A percentile compares a stretch with the other conserved stretches of the same genome.
Evolutionary conservation across 768 basidiomycete species (phyloP).

Genomic region (Boletus coccyginus): DNA sequence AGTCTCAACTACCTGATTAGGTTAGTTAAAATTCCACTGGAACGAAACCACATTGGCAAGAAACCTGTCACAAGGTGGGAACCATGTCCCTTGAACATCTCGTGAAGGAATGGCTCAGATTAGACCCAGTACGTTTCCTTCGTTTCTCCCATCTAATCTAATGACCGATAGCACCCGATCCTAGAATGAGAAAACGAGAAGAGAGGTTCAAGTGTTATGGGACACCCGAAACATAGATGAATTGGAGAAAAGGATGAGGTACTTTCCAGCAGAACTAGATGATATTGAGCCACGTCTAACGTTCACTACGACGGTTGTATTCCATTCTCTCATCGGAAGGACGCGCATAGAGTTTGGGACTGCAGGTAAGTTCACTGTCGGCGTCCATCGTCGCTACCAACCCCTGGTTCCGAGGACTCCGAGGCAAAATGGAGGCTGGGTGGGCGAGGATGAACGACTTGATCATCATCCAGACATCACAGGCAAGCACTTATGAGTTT

Average conservation of each 20-base stretch:
- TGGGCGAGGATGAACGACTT: conserved; percentile 92
- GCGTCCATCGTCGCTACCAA: neutral
- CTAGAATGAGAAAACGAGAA: conserved; percentile 40
- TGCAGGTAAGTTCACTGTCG: conserved; percentile 50
- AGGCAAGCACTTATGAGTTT: conserved; percentile 40
- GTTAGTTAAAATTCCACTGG: neutral
- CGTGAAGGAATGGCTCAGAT: conserved; percentile 49
- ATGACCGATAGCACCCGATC: neutral
- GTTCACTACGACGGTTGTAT: neutral
- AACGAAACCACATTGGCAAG: neutral
- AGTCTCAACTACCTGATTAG: neutral
- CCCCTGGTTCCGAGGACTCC: conserved; percentile 48
- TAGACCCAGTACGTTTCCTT: conserved; percentile 40
- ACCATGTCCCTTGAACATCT: conserved; percentile 35
- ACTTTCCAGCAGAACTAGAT: neutral
- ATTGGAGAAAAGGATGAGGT: conserved; percentile 44
- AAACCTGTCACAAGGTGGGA: neutral
- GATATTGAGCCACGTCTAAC: neutral
- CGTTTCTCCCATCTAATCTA: neutral
- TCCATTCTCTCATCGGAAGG: conserved; percentile 32
- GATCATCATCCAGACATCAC: conserved; percentile 77
- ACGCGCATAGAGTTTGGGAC: conserved; percentile 84
- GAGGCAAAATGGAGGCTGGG: conserved; percentile 84
- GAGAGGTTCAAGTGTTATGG: conserved; percentile 36
- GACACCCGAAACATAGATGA: conserved; percentile 29